Evolutionary conservation across 805 yeast species (phyloP).

Genomic region (Zygosaccharomyces lentus): DNA sequence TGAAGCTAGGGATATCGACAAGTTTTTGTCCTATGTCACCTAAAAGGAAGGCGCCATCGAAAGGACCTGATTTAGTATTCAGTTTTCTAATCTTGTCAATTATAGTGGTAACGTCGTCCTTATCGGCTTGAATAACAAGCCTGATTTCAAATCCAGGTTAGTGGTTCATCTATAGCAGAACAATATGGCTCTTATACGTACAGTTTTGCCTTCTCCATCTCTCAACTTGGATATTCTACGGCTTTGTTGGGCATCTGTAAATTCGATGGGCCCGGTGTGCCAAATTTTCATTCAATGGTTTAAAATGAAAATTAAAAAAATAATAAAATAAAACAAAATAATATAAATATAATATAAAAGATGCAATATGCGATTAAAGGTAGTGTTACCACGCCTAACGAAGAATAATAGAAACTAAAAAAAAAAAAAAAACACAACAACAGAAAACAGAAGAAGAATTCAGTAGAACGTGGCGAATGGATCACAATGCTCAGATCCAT

Average conservation of each 20-base stretch:
- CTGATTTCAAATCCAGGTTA: constrained; percentile 5
- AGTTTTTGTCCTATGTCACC: constrained; percentile 39
- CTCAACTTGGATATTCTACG: too few relatives aligned
- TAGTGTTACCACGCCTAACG: neutral
- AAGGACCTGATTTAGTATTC: constrained; percentile 61
- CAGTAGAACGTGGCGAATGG: constrained; percentile 38
- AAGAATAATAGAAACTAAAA: neutral
- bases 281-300: too few relatives aligned
- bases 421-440: neutral
- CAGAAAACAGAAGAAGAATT: neutral
- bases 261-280: neutral
- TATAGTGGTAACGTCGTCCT: constrained; percentile 23
- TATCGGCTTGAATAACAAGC: constrained; percentile 20
- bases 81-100: constrained; percentile 48
- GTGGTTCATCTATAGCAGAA: neutral
- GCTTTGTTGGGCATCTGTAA: too few relatives aligned
- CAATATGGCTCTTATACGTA: constrained; percentile 2
- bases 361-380: neutral
- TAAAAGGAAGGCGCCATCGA: constrained; percentile 49
- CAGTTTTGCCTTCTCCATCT: constrained; percentile 15
- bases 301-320: neutral
- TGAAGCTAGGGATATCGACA: constrained; percentile 16
- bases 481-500: constrained; percentile 36
- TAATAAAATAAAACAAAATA: neutral
- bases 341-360: neutral